These are phyloP conservation scores for Microbotryum saponariae DNA, from an alignment of 1,284 basidiomycete species.

Conservation along the genomic window DNA sequence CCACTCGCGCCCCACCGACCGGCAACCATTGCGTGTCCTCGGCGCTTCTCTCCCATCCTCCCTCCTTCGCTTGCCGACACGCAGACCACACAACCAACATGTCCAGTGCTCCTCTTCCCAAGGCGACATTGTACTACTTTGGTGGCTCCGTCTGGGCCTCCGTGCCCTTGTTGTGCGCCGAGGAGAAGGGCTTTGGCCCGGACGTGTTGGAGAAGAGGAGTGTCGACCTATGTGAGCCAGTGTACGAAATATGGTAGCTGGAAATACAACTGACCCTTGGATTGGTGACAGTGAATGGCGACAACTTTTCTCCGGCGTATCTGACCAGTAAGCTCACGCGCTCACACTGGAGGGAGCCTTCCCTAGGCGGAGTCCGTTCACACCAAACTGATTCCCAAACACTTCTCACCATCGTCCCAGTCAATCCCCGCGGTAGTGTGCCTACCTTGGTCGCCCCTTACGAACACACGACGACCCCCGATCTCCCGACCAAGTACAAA, in stretches of 20 bases:
- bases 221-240: conserved; percentile 40
- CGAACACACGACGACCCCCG: conserved; percentile 29
- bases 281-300: conserved; percentile 41
- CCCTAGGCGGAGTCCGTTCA: too few relatives aligned
- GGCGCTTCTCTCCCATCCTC: too few relatives aligned
- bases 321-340: conserved; percentile 38
- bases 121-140: conserved; percentile 12
- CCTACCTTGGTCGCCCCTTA: conserved; percentile 33
- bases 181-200: conserved; percentile 44
- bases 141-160: conserved; percentile 40
- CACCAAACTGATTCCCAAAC: background rate
- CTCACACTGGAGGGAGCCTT: too few relatives aligned
- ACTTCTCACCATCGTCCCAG: background rate
- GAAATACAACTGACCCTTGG: too few relatives aligned
- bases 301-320: conserved; percentile 45
- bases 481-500: conserved; percentile 34
- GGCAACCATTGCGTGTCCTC: too few relatives aligned
- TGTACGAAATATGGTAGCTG: too few relatives aligned
- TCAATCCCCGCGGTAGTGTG: background rate
- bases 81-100: too few relatives aligned
- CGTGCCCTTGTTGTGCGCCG: conserved; percentile 42
- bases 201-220: conserved; percentile 40
- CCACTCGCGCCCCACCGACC: too few relatives aligned
- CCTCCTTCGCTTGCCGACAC: too few relatives aligned
- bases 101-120: background rate